Conservation (phyloP, 805 yeast genomes). For the Wickerhamomyces pijperi region DNA sequence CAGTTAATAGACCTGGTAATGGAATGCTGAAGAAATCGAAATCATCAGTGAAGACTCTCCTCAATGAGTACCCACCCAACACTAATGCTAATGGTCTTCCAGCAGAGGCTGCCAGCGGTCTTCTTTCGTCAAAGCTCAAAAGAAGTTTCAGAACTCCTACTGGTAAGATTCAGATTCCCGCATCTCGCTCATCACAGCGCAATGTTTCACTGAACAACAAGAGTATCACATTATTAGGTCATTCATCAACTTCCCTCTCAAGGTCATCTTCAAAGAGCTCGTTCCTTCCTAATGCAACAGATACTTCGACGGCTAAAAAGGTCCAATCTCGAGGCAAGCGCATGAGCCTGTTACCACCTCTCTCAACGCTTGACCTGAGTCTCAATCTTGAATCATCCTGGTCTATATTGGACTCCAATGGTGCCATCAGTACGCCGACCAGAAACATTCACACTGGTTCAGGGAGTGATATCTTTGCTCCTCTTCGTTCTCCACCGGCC, state of each 20-base stretch:
- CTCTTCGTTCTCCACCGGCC: background rate
- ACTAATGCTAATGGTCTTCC: no score
- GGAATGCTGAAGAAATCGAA: slow-evolving; percentile 28
- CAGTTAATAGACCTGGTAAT: slow-evolving; percentile 9
- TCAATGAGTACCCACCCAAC: no score
- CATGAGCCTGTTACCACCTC: slow-evolving; percentile 18
- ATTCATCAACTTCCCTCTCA: slow-evolving; percentile 6
- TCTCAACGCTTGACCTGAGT: slow-evolving; percentile 7
- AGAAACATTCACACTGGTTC: background rate
- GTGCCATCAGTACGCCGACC: slow-evolving; percentile 10
- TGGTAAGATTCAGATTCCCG: slow-evolving; percentile 20
- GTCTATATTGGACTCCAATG: slow-evolving; percentile 13
- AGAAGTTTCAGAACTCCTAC: slow-evolving; percentile 13
- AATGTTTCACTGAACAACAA: slow-evolving; percentile 21
- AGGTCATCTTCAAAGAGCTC: slow-evolving; percentile 17
- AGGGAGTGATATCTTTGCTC: background rate
- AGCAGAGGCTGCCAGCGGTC: background rate
- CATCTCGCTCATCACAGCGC: slow-evolving; percentile 21
- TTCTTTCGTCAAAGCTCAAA: slow-evolving; percentile 10
- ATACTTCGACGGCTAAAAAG: background rate
- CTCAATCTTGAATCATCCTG: background rate
- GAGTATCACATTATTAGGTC: slow-evolving; percentile 3
- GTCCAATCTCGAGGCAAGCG: slow-evolving; percentile 7
- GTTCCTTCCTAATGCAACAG: slow-evolving; percentile 3
- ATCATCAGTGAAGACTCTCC: slow-evolving; percentile 30